Base-by-base conservation (phyloP, 129 eudicot genomes). In the Helianthus tuberosus region DNA sequence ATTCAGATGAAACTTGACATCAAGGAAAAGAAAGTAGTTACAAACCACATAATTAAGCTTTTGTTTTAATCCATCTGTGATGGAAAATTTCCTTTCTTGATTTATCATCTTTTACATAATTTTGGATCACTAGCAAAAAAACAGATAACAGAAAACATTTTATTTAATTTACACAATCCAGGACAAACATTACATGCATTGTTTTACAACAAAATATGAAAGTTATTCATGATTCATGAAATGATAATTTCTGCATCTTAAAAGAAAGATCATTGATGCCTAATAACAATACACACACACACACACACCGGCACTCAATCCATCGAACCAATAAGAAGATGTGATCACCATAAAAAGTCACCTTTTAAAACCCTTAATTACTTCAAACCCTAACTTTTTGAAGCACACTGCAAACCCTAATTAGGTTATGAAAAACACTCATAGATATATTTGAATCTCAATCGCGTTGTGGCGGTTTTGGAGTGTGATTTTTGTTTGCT, bases 401-500 rank as follows among this genome's bases (percentile, higher is more conserved):
- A 64, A 53, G 71, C 77, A 71, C 58, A 43, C 50, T 44, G 72
- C 61, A 69, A 74, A 75, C 77, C 80, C 76, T 75, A 80, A 70
- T 75, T 61, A 68, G 72, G 72, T 60, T 73, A 53, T 17, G 51
- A 50, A 63, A 63, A 60, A 50, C 80, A 74, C 60, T 51, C 66
- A 60, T 59, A 62, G n/a, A 72, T 23, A 72, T 23, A 63, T 52
- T 17, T 36, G 46, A 43, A 27, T 64, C 32, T 78, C 49, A 78
- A 49, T 72, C 78, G 0, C 74, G 74, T 44, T 49, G 82, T 10
- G 84, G 84, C 10, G 88, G 85, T 17, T 53, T 81, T 64, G 89
- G 89, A 74, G 86, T 85, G 83, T 85, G 89, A 43, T 72, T 73
- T 59, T 59, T 81, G 73, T 85, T 85, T 39, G 89, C 86, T 59